Percentiles rank a stretch among this genome's conserved stretches.
phyloP scores from a whole-genome alignment of 345 rosid species.

The Microcos paniculata region DNA sequence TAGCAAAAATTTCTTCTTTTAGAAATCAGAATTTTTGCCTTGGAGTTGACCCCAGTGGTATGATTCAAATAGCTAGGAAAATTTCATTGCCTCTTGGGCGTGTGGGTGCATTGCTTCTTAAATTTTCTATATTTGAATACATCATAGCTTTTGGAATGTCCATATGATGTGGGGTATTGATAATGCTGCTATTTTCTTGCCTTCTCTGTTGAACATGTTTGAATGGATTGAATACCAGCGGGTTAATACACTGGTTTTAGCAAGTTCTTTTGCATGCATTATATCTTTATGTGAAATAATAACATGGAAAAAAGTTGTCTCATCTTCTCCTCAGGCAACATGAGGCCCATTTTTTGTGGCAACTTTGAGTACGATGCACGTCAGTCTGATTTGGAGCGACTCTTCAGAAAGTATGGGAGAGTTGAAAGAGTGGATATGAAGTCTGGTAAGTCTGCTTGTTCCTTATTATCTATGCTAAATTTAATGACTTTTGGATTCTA shows the following conservation, averaged over 20 bases:
- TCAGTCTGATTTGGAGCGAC: conserved; percentile 79
- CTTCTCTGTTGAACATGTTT: neutral
- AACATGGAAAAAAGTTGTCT: neutral
- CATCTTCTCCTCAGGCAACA: conserved; percentile 30
- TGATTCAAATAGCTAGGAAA: neutral
- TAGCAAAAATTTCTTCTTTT: neutral
- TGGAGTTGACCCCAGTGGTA: neutral
- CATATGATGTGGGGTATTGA: neutral
- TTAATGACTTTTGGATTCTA: neutral
- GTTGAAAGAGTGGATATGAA: conserved; percentile 94
- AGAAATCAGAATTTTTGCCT: no score
- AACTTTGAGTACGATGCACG: conserved; percentile 93
- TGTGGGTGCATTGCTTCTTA: neutral
- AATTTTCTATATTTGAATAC: neutral
- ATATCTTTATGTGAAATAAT: neutral
- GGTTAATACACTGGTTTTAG: neutral
- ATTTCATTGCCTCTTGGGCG: neutral
- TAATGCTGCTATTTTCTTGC: neutral
- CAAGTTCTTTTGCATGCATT: neutral
- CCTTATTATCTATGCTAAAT: neutral
- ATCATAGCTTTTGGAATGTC: neutral
- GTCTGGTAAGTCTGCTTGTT: conserved; percentile 60
- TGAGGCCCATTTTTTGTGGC: conserved; percentile 93
- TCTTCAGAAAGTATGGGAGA: conserved; percentile 79
- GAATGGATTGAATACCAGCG: neutral